Percentiles rank a stretch among this genome's conserved stretches.
Conservation (phyloP, 2,329 filamentous ascomycete genomes). For the Hortaea sp. region DNA sequence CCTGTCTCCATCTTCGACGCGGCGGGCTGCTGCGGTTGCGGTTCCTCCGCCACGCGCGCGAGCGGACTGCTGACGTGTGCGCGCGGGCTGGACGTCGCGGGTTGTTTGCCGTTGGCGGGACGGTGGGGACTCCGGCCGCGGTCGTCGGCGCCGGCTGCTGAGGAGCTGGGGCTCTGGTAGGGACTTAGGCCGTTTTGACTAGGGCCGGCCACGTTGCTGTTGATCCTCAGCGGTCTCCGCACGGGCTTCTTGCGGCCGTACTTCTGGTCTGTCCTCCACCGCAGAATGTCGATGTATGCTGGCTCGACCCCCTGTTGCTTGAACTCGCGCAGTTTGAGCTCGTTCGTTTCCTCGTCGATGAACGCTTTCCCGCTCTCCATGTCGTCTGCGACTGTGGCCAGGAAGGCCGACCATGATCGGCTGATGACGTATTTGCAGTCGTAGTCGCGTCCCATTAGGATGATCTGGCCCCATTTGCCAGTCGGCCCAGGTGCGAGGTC, state of each 20-base stretch:
- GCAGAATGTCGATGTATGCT: slow-evolving; percentile 83
- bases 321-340: slow-evolving; percentile 89
- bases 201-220: slow-evolving; percentile 42
- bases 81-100: slow-evolving; percentile 54
- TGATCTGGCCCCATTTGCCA: slow-evolving; percentile 92
- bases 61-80: slow-evolving; percentile 62
- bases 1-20: slow-evolving; percentile 9
- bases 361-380: slow-evolving; percentile 80
- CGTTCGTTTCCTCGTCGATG: slow-evolving; percentile 83
- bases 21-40: slow-evolving; percentile 27
- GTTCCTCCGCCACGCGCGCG: slow-evolving; percentile 64
- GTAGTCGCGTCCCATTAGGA: slow-evolving; percentile 93
- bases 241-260: slow-evolving; percentile 54
- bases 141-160: slow-evolving; percentile 40
- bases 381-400: slow-evolving; percentile 83
- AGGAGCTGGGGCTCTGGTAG: slow-evolving; percentile 56
- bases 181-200: slow-evolving; percentile 43
- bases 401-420: slow-evolving; percentile 78
- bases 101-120: slow-evolving; percentile 49
- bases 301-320: slow-evolving; percentile 83
- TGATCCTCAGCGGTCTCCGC: slow-evolving; percentile 38
- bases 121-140: slow-evolving; percentile 65
- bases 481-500: slow-evolving; percentile 83
- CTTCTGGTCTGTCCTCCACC: slow-evolving; percentile 94
- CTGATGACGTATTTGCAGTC: slow-evolving; percentile 97